phyloP scores from a whole-genome alignment of 2,329 filamentous ascomycete species.

The Helotiales sp. region DNA sequence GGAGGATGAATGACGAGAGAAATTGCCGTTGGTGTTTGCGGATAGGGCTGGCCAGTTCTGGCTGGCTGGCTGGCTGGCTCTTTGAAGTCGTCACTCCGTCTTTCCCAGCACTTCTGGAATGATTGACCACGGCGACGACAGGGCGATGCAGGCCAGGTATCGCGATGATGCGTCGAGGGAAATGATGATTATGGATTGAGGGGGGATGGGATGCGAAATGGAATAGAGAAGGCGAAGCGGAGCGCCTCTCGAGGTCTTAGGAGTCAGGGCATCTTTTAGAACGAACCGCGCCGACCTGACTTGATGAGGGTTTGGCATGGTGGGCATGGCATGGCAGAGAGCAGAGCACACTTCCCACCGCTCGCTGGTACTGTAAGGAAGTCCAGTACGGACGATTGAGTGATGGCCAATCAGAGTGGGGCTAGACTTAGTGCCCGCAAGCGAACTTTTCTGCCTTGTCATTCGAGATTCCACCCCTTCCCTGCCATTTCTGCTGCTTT shows the following conservation, averaged over 20 bases:
- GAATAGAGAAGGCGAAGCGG: constrained; percentile 6
- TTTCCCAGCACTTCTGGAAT: background rate
- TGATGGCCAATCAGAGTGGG: background rate
- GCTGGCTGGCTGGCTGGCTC: constrained; percentile 4
- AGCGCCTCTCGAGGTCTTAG: constrained; percentile 1
- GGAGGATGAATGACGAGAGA: constrained; percentile 13
- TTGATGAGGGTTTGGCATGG: constrained; percentile 1
- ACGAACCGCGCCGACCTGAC: constrained; percentile 7
- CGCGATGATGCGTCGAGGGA: background rate
- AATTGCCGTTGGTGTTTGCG: constrained; percentile 10
- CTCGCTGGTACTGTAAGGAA: background rate
- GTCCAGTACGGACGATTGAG: background rate
- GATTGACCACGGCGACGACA: constrained; percentile 1
- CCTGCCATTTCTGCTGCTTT: too few relatives aligned
- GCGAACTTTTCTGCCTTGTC: too few relatives aligned
- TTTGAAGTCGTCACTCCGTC: constrained; percentile 1
- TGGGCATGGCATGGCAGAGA: too few relatives aligned
- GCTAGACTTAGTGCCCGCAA: constrained; percentile 3
- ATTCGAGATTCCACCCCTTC: too few relatives aligned
- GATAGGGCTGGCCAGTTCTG: constrained; percentile 1
- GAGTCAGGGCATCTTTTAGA: constrained; percentile 12
- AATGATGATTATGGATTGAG: constrained; percentile 1
- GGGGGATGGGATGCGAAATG: background rate
- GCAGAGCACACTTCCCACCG: background rate
- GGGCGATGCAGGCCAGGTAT: constrained; percentile 1